Evolutionary conservation across 164 flowering plant species (phyloP).

Genomic region (Stephania cephalantha): DNA sequence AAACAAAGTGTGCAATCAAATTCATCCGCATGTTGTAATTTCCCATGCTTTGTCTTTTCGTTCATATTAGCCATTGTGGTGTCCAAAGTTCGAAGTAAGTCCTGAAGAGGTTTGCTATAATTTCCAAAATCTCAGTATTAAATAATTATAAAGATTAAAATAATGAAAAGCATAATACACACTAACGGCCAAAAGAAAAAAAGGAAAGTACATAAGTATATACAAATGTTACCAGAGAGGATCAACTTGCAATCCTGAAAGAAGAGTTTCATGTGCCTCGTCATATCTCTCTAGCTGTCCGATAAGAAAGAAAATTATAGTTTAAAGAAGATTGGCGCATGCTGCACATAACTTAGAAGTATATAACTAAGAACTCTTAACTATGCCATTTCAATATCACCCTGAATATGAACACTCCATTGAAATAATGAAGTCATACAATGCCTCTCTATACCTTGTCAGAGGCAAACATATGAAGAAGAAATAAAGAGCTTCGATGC

Average conservation of each 20-base stretch:
- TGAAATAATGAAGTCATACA: neutral
- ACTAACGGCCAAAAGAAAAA: too few species aligned
- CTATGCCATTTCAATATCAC: neutral
- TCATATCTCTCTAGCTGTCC: constrained; percentile 87
- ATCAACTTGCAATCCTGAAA: constrained; percentile 83
- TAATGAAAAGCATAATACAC: neutral
- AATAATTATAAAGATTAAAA: neutral
- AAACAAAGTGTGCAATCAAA: constrained; percentile 92
- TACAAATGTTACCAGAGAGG: constrained; percentile 53
- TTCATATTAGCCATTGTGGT: constrained; percentile 19
- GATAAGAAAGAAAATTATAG: constrained; percentile 3
- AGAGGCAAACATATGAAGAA: neutral
- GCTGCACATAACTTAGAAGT: neutral
- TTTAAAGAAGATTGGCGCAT: neutral
- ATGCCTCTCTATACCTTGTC: neutral
- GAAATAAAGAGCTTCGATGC: neutral
- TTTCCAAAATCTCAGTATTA: constrained; percentile 16
- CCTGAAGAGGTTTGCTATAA: constrained; percentile 57
- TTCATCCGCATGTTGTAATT: constrained; percentile 67
- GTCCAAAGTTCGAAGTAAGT: constrained; percentile 51
- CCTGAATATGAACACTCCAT: too few species aligned
- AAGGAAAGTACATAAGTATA: neutral
- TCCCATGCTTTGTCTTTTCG: constrained; percentile 35
- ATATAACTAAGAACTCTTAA: neutral
- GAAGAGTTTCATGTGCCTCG: constrained; percentile 63